Base-by-base conservation (phyloP, 495 filamentous ascomycete genomes). In the Penicillium alfredii region DNA sequence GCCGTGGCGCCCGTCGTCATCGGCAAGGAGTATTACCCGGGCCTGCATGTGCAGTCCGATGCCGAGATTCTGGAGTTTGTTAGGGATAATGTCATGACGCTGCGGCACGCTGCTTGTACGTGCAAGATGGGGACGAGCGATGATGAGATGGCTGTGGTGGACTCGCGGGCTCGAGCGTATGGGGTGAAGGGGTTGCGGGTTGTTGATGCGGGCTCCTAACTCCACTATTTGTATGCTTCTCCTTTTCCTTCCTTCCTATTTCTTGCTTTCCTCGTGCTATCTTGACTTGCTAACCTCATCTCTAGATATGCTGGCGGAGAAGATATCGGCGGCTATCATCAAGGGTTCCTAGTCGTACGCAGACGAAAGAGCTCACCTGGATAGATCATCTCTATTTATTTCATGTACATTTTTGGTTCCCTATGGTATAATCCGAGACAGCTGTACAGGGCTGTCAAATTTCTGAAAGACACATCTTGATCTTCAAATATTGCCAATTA, bases 61-160 rank as follows among this genome's bases (percentile, higher is more conserved):
- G 61, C 35, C 1, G 48, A 80, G 16, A 79, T 84, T 23, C 40
- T 73, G 7, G 46, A 54, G 1, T 55, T 36, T 8, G 63, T 81
- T 36, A 45, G 51, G 26, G 20, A 63, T 4, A 64, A 42, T 24
- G 18, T 66, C 8, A 58, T 53, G 17, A 60, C 72, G 0, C 41
- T 77, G 10, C 76, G 46, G 45, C 80, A 82, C 56, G 71, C 68
- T 2, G 40, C 55, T 12, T 66, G 55, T 14, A 79, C 73, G 4
- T 74, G 71, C 55, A 63, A 60, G 38, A 81, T 82, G 75, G 77
- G 78, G 0, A 53, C 32, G 7, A 12, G 16, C 0, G 42, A 40
- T 14, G 77, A 82, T 45, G 10, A 45, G 0, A 69, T 61, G 50
- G 76, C 78, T 0, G 80, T 84, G 6, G 62, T 82, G 6, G 80